Conservation (phyloP, 2,329 filamentous ascomycete genomes). For the Colletotrichum falcatum region DNA sequence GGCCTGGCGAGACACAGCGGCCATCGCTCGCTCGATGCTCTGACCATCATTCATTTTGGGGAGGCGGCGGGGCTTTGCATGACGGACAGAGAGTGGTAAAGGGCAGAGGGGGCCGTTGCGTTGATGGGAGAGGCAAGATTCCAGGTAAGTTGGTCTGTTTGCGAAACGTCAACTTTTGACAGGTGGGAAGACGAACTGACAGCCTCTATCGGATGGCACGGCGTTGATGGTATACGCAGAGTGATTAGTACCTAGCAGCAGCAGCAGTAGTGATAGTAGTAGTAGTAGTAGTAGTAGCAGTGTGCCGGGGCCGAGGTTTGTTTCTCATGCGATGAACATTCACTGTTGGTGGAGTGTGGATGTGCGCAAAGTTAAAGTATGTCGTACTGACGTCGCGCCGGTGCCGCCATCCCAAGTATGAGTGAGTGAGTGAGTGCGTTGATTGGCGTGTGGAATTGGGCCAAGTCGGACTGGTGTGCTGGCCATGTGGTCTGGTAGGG, state of each 20-base stretch:
- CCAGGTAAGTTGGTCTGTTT: background rate
- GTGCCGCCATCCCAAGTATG: background rate
- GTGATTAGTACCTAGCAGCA: too few relatives aligned
- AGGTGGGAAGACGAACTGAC: conserved; percentile 5
- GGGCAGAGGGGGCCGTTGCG: background rate
- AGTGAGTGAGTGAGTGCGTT: background rate
- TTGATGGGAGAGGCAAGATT: background rate
- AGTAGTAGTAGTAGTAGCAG: too few relatives aligned
- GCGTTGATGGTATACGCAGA: background rate
- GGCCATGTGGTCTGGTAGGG: background rate
- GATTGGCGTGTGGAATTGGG: background rate
- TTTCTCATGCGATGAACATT: conserved; percentile 13
- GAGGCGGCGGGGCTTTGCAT: background rate
- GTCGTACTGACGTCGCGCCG: background rate
- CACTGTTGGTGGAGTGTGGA: background rate
- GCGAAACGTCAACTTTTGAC: background rate
- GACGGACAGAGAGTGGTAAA: conserved; percentile 9
- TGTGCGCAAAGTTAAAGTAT: conserved; percentile 1
- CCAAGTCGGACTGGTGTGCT: background rate
- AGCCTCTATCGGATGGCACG: conserved; percentile 2
- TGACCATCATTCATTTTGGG: background rate
- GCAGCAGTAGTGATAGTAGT: too few relatives aligned
- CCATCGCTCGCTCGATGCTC: conserved; percentile 3
- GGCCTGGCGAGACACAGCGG: conserved; percentile 11
- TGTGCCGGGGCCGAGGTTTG: conserved; percentile 1